Conservation (phyloP, 2,329 filamentous ascomycete species). For the Hypoxylon sp. region DNA sequence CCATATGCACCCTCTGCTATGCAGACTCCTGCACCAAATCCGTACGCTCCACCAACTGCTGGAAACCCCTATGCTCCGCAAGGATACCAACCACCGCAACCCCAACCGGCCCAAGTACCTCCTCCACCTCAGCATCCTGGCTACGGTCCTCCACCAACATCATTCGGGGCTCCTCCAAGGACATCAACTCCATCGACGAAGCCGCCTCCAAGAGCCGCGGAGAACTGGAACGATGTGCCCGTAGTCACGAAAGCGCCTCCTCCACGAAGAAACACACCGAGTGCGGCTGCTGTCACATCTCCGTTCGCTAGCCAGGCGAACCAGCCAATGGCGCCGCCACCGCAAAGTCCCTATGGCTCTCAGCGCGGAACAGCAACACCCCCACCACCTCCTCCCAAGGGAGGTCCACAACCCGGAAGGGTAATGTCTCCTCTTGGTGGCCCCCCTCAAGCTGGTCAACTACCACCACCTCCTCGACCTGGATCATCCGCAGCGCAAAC, state of each 20-base stretch:
- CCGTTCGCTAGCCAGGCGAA: slow-evolving; percentile 80
- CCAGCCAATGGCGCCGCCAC: slow-evolving; percentile 69
- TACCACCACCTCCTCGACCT: slow-evolving; percentile 63
- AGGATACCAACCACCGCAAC: slow-evolving; percentile 71
- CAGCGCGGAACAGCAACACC: slow-evolving; percentile 77
- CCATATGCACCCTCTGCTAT: slow-evolving; percentile 55
- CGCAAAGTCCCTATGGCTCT: slow-evolving; percentile 70
- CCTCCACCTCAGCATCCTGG: slow-evolving; percentile 39
- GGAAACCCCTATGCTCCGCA: slow-evolving; percentile 58
- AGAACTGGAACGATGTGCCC: slow-evolving; percentile 96
- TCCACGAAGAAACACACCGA: slow-evolving; percentile 81
- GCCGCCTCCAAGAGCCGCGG: slow-evolving; percentile 77
- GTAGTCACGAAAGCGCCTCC: slow-evolving; percentile 82
- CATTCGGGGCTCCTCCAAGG: slow-evolving; percentile 71
- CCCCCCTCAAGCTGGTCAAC: slow-evolving; percentile 65
- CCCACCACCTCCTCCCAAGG: slow-evolving; percentile 86
- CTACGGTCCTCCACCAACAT: slow-evolving; percentile 58
- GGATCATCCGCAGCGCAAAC: slow-evolving; percentile 72
- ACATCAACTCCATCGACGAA: slow-evolving; percentile 77
- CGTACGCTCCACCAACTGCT: slow-evolving; percentile 53
- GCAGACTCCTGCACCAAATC: slow-evolving; percentile 53
- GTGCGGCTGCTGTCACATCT: slow-evolving; percentile 76
- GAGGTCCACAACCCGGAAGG: slow-evolving; percentile 75
- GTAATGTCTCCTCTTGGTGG: slow-evolving; percentile 79
- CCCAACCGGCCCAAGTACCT: slow-evolving; percentile 47